Conservation (phyloP, 129 eudicot genomes). For the Artemisia argyi region DNA sequence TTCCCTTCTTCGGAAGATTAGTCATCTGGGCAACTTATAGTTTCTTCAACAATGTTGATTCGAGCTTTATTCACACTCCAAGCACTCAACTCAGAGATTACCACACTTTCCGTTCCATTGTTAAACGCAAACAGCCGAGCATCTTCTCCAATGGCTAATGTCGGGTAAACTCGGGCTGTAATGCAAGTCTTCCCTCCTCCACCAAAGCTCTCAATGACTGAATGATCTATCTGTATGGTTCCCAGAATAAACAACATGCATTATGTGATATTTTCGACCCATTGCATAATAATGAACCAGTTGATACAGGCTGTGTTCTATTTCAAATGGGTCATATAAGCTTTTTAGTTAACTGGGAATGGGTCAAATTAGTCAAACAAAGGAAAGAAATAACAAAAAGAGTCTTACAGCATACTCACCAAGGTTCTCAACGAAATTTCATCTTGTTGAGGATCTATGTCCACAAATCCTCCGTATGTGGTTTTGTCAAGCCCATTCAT, state of each 20-base stretch:
- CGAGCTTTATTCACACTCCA: conserved; percentile 42
- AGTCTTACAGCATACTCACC: conserved; percentile 29
- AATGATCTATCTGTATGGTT: conserved; percentile 64
- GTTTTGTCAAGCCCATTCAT: conserved; percentile 32
- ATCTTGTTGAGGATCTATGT: conserved; percentile 47
- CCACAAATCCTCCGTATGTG: conserved; percentile 50
- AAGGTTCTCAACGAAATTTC: conserved; percentile 56
- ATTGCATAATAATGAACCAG: too few species aligned
- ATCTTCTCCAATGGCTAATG: conserved; percentile 45
- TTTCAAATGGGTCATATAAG: too few species aligned
- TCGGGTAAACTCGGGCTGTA: conserved; percentile 75
- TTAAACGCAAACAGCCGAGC: conserved; percentile 53
- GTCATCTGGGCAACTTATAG: background rate
- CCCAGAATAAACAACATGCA: background rate
- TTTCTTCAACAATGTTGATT: conserved; percentile 27
- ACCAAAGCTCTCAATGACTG: conserved; percentile 69
- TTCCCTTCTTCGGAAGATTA: background rate
- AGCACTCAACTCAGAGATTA: conserved; percentile 32
- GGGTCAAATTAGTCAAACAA: background rate
- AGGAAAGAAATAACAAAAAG: background rate
- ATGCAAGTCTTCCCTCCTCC: conserved; percentile 68
- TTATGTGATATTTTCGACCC: background rate
- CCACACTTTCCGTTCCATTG: conserved; percentile 40
- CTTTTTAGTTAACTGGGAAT: background rate
- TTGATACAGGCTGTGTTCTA: too few species aligned